Evolutionary conservation across 2,329 filamentous ascomycete species (phyloP), one percentile per base, ranked within the genome.

Genomic region (Diaporthe sp.): DNA sequence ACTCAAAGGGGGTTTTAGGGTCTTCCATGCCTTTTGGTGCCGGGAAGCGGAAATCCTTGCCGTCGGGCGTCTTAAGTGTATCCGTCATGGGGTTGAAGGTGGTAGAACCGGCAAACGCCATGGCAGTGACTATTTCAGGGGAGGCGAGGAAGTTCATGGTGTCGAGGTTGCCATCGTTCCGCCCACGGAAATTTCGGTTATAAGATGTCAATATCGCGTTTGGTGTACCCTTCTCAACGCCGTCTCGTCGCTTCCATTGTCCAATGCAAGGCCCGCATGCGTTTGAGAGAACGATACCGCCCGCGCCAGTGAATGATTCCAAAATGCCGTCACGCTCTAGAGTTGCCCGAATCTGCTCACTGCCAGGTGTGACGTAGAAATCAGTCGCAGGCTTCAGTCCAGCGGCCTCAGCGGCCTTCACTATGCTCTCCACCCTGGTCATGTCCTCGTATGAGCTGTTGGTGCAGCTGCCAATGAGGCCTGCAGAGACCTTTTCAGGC

Each of bases 101-200:
- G 31, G 96, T 98, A 72, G 91, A 92, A 72, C 97, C 97, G 57
- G 96, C 93, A 85, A 98, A 99, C 17, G 95, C 91, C 92, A 99
- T 96, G 69, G 97, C 97, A 6, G 97, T 98, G 77, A 99, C 97
- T 75, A 99, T 92, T 85, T 99, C 97, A 9, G 97, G 97, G 0
- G 96, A 98, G 13, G 97, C 96, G 71, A 99, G 91, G 87, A 99
- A 99, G 89, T 98, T 99, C 96, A 98, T 98, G 12, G 97, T 99
- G 57, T 94, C 93, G 31, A 94, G 93, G 87, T 99, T 99, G 77
- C 97, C 97, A 82, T 99, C 97, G 84, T 99, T 99, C 78, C 97
- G 94, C 77, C 95, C 96, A 69, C 94, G 94, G 89, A 99, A 99
- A 87, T 99, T 99, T 77, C 97, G 94, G 89, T 99, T 99, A 88